Conservation (phyloP, 192 early-diverging fungal genomes). For the Rhizophagus prolifer region DNA sequence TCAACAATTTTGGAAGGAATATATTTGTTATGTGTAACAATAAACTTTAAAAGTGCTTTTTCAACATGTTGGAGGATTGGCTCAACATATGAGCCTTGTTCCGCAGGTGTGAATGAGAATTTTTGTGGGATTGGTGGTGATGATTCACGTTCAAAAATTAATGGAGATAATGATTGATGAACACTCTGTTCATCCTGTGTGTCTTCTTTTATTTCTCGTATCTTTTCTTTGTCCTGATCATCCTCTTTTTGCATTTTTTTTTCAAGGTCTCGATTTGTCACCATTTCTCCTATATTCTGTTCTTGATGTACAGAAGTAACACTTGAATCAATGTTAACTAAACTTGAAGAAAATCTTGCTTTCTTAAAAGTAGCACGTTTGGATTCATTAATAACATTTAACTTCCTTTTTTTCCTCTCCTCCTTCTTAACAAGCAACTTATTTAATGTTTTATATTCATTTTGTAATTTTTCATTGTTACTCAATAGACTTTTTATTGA, state of each 20-base stretch:
- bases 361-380: constrained; percentile 15
- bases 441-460: constrained; percentile 17
- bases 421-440: constrained; percentile 21
- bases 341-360: constrained; percentile 20
- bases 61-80: constrained; percentile 18
- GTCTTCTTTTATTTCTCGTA: background rate
- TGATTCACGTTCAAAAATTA: background rate
- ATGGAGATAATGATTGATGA: too few relatives aligned
- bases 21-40: constrained; percentile 17
- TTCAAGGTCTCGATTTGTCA: background rate
- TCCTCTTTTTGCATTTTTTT: background rate
- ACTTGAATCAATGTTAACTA: background rate
- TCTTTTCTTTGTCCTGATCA: constrained; percentile 10
- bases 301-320: background rate
- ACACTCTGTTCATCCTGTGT: too few relatives aligned
- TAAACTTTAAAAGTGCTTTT: constrained; percentile 20
- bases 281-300: background rate
- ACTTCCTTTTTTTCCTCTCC: constrained; percentile 10
- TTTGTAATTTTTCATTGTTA: constrained; percentile 18
- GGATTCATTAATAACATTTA: constrained; percentile 14
- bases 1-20: constrained; percentile 12
- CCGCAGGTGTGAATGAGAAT: constrained; percentile 18
- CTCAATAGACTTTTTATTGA: constrained; percentile 2
- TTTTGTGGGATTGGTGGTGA: constrained; percentile 9
- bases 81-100: constrained; percentile 27